phyloP scores from a whole-genome alignment of 257 asterid species.

The Knoxia roxburghii region DNA sequence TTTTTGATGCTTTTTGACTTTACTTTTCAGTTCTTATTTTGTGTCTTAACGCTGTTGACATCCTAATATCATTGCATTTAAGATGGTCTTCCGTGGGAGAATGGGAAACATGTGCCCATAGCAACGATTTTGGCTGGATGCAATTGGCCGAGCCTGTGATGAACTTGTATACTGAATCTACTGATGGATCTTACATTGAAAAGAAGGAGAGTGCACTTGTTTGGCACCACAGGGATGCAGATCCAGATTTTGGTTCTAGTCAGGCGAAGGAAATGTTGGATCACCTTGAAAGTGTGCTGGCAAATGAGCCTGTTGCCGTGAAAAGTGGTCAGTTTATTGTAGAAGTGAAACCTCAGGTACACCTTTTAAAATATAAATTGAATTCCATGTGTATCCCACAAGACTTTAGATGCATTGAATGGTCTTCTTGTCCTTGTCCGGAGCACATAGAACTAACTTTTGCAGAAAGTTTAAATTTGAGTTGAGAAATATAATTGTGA shows the following conservation, averaged over 20 bases:
- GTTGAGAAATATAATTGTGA: background rate
- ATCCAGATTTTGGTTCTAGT: slow-evolving; percentile 45
- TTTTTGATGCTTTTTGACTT: background rate
- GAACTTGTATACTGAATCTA: slow-evolving; percentile 44
- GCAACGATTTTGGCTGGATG: slow-evolving; percentile 42
- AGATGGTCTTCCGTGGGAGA: slow-evolving; percentile 35
- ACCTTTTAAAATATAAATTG: background rate
- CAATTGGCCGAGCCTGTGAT: slow-evolving; percentile 46
- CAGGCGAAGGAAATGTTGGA: slow-evolving; percentile 50
- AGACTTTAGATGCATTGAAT: too few species aligned
- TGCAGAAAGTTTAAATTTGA: background rate
- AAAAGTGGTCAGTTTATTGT: slow-evolving; percentile 50
- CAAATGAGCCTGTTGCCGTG: slow-evolving; percentile 46
- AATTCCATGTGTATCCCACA: background rate
- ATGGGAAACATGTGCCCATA: slow-evolving; percentile 39
- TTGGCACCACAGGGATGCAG: slow-evolving; percentile 50
- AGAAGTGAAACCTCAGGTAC: slow-evolving; percentile 52
- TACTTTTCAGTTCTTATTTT: background rate
- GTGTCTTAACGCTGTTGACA: background rate
- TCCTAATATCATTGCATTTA: background rate
- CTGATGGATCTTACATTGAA: slow-evolving; percentile 46
- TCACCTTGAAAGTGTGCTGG: slow-evolving; percentile 49
- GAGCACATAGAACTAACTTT: background rate
- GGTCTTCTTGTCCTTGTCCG: background rate
- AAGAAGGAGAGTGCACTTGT: slow-evolving; percentile 45